phyloP scores from a whole-genome alignment of 129 eudicot genomes.

The Ambrosia artemisiifolia region DNA sequence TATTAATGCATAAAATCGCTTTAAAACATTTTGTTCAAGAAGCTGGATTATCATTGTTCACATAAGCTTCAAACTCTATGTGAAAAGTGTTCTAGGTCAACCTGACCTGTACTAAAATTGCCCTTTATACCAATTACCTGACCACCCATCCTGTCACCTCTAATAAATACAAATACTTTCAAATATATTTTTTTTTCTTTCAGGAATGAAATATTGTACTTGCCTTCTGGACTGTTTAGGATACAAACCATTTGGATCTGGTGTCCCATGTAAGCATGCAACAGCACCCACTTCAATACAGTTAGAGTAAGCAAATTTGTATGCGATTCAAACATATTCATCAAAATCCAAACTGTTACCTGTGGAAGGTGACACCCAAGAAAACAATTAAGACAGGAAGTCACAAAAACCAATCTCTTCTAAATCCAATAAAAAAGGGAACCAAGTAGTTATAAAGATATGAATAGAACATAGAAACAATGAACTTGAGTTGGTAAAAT shows the following conservation, averaged over 20 bases:
- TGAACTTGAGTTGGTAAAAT: no score
- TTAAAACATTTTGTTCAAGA: neutral
- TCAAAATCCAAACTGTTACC: no score
- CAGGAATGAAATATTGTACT: conserved; percentile 27
- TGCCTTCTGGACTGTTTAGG: conserved; percentile 97
- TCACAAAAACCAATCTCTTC: neutral
- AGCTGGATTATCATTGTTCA: no score
- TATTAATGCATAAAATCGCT: neutral
- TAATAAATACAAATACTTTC: neutral
- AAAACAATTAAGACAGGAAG: no score
- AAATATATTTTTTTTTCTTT: neutral
- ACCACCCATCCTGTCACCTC: neutral
- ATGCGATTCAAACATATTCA: no score
- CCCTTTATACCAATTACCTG: neutral
- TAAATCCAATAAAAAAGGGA: neutral
- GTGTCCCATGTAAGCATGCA: conserved; percentile 94
- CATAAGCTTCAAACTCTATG: neutral
- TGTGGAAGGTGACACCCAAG: no score
- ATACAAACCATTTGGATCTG: conserved; percentile 94
- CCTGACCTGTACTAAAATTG: neutral
- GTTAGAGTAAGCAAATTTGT: no score
- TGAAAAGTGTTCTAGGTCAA: neutral
- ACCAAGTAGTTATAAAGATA: no score
- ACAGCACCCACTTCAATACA: no score
- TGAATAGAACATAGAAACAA: no score